Evolutionary conservation across 164 flowering plant species (phyloP).

Genomic region (Houttuynia cordata): DNA sequence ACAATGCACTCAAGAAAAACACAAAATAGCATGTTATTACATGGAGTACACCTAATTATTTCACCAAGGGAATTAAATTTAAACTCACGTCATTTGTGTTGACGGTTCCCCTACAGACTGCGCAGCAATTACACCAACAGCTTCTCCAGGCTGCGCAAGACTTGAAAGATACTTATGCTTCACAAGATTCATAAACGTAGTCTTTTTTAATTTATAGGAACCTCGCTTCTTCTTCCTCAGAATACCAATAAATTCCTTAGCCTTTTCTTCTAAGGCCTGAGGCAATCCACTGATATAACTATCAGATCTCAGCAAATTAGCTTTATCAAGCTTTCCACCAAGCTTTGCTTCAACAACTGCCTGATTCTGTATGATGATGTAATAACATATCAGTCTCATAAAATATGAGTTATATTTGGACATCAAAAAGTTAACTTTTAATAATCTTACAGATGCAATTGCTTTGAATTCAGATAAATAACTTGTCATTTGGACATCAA

Average conservation of each 20-base stretch:
- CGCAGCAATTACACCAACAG: constrained; percentile 94
- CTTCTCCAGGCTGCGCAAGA: constrained; percentile 94
- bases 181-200: constrained; percentile 43
- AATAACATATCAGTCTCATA: no score
- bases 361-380: constrained; percentile 40
- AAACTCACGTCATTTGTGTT: constrained; percentile 90
- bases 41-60: no score
- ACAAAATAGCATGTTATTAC: no score
- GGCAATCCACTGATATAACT: constrained; percentile 47
- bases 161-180: constrained; percentile 59
- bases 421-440: not conserved
- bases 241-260: constrained; percentile 20
- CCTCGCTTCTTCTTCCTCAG: constrained; percentile 11
- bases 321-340: constrained; percentile 16
- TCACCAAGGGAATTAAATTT: constrained; percentile 10
- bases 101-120: constrained; percentile 98
- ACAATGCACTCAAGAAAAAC: no score
- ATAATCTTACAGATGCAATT: constrained; percentile 39
- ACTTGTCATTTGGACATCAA: constrained; percentile 73
- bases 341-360: constrained; percentile 31
- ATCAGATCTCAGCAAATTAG: constrained; percentile 17
- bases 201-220: constrained; percentile 10
- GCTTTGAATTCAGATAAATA: constrained; percentile 55
- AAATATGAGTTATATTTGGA: not conserved
- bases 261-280: constrained; percentile 26